These are phyloP conservation scores for Hyphopichia wangnamkhiaoensis DNA, from an alignment of 1,139 yeast species.

Conservation along the genomic window DNA sequence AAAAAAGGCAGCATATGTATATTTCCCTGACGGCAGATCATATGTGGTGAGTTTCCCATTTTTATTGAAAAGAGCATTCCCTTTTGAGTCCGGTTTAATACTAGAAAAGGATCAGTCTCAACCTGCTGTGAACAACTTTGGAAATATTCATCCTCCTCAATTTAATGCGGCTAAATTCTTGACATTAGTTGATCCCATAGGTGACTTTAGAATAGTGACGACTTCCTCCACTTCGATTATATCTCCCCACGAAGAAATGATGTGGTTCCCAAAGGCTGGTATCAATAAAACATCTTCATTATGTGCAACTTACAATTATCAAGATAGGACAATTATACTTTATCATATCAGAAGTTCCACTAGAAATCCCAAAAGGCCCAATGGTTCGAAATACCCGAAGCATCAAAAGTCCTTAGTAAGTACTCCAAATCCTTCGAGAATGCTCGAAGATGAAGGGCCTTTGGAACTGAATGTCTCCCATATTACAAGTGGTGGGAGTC, in stretches of 20 bases:
- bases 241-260: constrained; percentile 55
- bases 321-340: constrained; percentile 43
- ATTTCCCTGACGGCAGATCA: constrained; percentile 57
- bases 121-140: constrained; percentile 8
- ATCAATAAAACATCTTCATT: constrained; percentile 36
- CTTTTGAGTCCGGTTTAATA: constrained; percentile 65
- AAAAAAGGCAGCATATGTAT: constrained; percentile 53
- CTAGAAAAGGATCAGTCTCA: constrained; percentile 48
- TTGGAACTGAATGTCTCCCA: constrained; percentile 12
- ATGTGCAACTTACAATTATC: constrained; percentile 54
- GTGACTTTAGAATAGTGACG: constrained; percentile 65
- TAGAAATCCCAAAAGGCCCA: constrained; percentile 15
- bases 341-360: constrained; percentile 54
- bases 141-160: constrained; percentile 22
- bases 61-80: constrained; percentile 52
- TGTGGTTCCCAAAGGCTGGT: constrained; percentile 48
- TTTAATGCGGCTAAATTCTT: constrained; percentile 48
- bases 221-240: constrained; percentile 73
- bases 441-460: constrained; percentile 42
- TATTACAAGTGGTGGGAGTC: constrained; percentile 6
- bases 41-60: constrained; percentile 68
- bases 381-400: too few relatives aligned
- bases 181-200: constrained; percentile 67
- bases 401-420: constrained; percentile 30
- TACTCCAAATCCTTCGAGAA: constrained; percentile 45